These are phyloP conservation scores for Ligustrum vulgare DNA, from an alignment of 257 asterid genomes.

Conservation along the genomic window DNA sequence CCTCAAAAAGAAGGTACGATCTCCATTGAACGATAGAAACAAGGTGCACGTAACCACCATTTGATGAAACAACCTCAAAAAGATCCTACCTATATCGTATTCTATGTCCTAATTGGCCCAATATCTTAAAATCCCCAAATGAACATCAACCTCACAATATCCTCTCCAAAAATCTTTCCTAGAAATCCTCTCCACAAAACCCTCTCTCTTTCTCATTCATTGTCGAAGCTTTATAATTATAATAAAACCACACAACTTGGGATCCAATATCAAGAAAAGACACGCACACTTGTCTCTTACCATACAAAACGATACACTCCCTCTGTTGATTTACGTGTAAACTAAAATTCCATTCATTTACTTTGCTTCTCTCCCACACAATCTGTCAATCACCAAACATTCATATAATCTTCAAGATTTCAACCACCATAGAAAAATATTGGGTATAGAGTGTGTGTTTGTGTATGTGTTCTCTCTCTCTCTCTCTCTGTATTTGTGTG, in stretches of 20 bases:
- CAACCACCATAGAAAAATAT: constrained; percentile 1
- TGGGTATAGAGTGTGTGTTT: not conserved
- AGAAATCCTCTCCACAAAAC: constrained; percentile 14
- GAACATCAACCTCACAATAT: constrained; percentile 49
- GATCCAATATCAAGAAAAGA: constrained; percentile 21
- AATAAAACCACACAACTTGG: constrained; percentile 42
- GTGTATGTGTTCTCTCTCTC: no score
- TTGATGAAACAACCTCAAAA: not conserved
- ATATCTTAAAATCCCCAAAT: no score
- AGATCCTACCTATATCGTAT: constrained; percentile 9
- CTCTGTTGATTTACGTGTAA: constrained; percentile 47
- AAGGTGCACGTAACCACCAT: not conserved
- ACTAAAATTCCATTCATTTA: constrained; percentile 48
- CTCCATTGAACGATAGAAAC: constrained; percentile 30
- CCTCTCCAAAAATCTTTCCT: constrained; percentile 23
- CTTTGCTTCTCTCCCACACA: constrained; percentile 18
- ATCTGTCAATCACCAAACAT: no score
- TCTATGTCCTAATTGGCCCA: constrained; percentile 14
- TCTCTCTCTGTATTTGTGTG: no score
- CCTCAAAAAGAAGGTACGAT: constrained; percentile 21
- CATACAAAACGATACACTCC: constrained; percentile 40
- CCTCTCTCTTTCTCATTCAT: constrained; percentile 5
- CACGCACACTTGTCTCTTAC: constrained; percentile 64
- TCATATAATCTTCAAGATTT: constrained; percentile 20
- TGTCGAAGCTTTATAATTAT: not conserved